Percentiles rank a stretch among this genome's conserved stretches.
Evolutionary conservation across 106 monocot genomes (phyloP).

Genomic region (Amphibolis antarctica): DNA sequence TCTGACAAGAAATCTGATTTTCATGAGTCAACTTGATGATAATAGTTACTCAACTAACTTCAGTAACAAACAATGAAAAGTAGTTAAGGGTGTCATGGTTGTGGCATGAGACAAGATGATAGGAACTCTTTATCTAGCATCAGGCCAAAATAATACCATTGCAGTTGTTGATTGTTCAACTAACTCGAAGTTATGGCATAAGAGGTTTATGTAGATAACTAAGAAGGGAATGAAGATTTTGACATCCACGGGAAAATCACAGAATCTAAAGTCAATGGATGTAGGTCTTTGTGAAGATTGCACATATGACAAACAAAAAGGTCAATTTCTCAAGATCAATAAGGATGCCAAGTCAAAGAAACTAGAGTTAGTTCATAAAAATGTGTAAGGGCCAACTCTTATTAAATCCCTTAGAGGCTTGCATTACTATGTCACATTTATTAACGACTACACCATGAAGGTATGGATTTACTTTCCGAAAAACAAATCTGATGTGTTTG

Average conservation of each 20-base stretch:
- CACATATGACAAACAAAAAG: too few species aligned
- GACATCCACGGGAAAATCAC: background rate
- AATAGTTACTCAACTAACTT: background rate
- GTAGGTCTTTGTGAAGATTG: too few species aligned
- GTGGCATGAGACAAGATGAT: background rate
- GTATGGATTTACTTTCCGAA: too few species aligned
- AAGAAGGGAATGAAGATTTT: background rate
- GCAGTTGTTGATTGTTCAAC: background rate
- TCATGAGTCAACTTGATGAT: background rate
- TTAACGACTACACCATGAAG: too few species aligned
- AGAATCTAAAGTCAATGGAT: background rate
- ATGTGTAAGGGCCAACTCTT: too few species aligned
- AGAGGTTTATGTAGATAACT: background rate
- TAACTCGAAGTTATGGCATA: background rate
- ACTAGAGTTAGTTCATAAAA: too few species aligned
- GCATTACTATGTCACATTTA: too few species aligned
- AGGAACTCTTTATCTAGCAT: background rate
- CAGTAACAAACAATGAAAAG: background rate
- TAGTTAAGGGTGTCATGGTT: background rate
- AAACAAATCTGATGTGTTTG: too few species aligned
- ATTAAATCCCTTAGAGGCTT: too few species aligned
- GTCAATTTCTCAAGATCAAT: too few species aligned
- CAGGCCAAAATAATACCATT: background rate
- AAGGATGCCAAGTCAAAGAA: too few species aligned
- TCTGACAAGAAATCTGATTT: too few species aligned